A percentile compares a stretch with the other conserved stretches of the same genome.
phyloP scores from a whole-genome alignment of 2,329 filamentous ascomycete genomes.

The Bipolaris gigantea region DNA sequence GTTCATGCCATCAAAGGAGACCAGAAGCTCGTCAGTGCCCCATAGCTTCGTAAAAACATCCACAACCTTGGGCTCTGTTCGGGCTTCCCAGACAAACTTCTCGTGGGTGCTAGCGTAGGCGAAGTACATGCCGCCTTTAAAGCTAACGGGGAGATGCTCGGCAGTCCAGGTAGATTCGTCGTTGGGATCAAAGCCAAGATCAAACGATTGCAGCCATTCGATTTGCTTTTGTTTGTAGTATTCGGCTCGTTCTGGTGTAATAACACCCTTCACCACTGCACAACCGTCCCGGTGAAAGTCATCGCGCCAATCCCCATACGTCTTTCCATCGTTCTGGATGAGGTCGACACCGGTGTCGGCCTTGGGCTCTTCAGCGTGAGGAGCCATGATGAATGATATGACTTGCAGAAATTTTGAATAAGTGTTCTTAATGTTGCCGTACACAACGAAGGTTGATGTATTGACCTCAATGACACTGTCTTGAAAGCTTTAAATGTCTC shows the following conservation, averaged over 20 bases:
- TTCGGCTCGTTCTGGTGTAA: constrained; percentile 44
- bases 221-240: constrained; percentile 48
- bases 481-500: background rate
- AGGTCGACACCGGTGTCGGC: constrained; percentile 22
- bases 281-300: constrained; percentile 49
- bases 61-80: constrained; percentile 46
- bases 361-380: constrained; percentile 21
- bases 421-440: background rate
- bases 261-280: constrained; percentile 47
- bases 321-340: constrained; percentile 17
- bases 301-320: constrained; percentile 12
- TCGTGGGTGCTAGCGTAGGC: constrained; percentile 46
- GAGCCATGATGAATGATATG: constrained; percentile 12
- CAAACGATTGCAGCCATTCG: constrained; percentile 50
- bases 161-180: constrained; percentile 42
- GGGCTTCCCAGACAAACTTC: constrained; percentile 43
- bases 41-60: constrained; percentile 43
- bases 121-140: constrained; percentile 52
- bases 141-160: constrained; percentile 44
- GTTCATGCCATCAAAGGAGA: constrained; percentile 47
- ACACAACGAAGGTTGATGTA: background rate
- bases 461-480: background rate
- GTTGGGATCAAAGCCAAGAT: constrained; percentile 44
- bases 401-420: background rate
- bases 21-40: constrained; percentile 39